Evolutionary conservation across 805 yeast species (phyloP).

Genomic region (Cyberlindnera xylosilytica): DNA sequence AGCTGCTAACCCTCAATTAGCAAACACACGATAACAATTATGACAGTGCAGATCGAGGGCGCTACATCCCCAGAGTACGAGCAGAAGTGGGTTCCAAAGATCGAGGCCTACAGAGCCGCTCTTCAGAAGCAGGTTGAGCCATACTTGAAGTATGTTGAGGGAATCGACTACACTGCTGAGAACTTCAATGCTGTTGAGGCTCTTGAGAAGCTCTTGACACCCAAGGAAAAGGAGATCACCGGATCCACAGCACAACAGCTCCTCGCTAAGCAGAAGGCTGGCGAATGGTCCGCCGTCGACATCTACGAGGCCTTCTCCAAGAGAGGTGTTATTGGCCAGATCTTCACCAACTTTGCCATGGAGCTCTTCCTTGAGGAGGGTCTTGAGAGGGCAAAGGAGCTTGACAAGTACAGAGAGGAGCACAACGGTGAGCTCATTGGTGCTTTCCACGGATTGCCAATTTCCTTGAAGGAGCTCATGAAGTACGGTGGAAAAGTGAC

Average conservation of each 20-base stretch:
- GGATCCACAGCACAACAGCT: constrained; percentile 17
- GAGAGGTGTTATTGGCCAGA: constrained; percentile 56
- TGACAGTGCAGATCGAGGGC: not conserved
- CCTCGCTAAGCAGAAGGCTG: constrained; percentile 22
- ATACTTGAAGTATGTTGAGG: constrained; percentile 15
- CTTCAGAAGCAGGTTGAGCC: constrained; percentile 22
- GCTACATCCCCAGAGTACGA: constrained; percentile 5
- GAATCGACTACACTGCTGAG: constrained; percentile 18
- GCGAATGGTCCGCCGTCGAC: constrained; percentile 36
- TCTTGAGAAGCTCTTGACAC: constrained; percentile 13
- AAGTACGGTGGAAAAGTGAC: constrained; percentile 53
- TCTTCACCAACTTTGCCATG: constrained; percentile 39
- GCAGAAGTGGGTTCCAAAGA: constrained; percentile 22
- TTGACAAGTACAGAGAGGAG: constrained; percentile 44
- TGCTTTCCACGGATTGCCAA: constrained; percentile 67
- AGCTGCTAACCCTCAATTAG: no score
- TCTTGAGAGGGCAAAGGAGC: constrained; percentile 48
- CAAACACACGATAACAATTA: no score
- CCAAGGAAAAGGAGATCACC: constrained; percentile 24
- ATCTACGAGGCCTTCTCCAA: constrained; percentile 54
- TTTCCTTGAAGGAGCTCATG: constrained; percentile 66
- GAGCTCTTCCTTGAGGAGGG: constrained; percentile 55
- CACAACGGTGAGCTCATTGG: constrained; percentile 52
- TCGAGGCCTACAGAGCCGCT: constrained; percentile 19
- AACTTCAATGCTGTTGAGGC: constrained; percentile 25